A percentile compares a stretch with the other conserved stretches of the same genome.
phyloP scores from a whole-genome alignment of 1,284 basidiomycete species.

The Cystobasidium slooffiae region DNA sequence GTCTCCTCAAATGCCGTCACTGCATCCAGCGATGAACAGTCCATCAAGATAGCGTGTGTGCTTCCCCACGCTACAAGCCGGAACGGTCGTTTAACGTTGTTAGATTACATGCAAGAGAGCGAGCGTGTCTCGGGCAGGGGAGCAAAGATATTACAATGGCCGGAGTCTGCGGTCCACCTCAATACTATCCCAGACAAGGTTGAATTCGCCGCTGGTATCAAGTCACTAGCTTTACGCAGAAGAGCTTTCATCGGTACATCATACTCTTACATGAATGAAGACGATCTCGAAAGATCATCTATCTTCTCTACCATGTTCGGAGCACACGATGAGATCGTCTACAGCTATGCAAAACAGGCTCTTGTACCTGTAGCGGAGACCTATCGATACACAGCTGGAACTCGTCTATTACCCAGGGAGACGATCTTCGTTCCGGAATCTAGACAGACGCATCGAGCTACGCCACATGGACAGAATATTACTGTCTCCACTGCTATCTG shows the following conservation, averaged over 20 bases:
- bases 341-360: constrained; percentile 37
- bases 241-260: constrained; percentile 19
- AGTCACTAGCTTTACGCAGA: constrained; percentile 5
- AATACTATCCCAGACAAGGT: neutral
- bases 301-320: constrained; percentile 9
- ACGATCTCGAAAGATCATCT: constrained; percentile 3
- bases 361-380: constrained; percentile 32
- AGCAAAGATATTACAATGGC: constrained; percentile 33
- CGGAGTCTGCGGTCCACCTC: constrained; percentile 20
- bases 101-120: constrained; percentile 22
- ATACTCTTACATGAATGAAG: constrained; percentile 11
- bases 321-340: neutral
- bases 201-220: neutral
- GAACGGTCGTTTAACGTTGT: neutral
- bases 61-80: constrained; percentile 6
- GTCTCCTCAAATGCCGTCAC: neutral
- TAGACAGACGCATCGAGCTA: neutral
- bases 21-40: neutral
- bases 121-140: constrained; percentile 22
- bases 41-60: constrained; percentile 15
- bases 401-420: neutral
- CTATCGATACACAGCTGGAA: constrained; percentile 18
- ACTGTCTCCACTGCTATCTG: constrained; percentile 33
- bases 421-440: constrained; percentile 19
- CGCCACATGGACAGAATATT: constrained; percentile 11